Conservation (phyloP, 257 asterid genomes). For the Solanum piurae region DNA sequence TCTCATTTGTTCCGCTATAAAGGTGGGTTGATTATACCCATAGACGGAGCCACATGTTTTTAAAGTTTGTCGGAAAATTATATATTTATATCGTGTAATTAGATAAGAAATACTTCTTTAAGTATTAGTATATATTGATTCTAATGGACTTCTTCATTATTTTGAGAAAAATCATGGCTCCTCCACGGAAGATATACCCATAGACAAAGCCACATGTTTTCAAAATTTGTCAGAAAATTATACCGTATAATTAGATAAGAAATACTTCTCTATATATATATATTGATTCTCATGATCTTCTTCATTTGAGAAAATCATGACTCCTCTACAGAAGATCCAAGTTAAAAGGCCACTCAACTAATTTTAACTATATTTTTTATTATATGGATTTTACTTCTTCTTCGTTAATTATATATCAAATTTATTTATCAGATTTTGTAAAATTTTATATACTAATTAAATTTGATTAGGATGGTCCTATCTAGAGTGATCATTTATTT, state of each 20-base stretch:
- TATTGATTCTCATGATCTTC: not conserved
- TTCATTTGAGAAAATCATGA: not conserved
- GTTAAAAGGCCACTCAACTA: no score
- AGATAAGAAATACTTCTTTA: not conserved
- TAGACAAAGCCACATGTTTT: not conserved
- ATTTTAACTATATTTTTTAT: not conserved
- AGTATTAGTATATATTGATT: no score
- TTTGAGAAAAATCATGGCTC: no score
- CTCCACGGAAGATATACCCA: not conserved
- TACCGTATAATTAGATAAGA: not conserved
- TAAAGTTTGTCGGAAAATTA: not conserved
- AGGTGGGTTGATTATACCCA: not conserved
- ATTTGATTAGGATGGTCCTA: not conserved
- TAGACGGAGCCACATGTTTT: not conserved
- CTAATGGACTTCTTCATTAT: not conserved
- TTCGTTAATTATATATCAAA: no score
- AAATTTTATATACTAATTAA: not conserved
- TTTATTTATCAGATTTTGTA: no score
- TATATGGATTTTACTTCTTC: no score
- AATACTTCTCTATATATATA: not conserved
- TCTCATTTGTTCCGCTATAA: not conserved
- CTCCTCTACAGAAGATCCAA: no score
- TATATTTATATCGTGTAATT: not conserved
- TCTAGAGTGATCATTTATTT: no score
- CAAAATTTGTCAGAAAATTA: not conserved